A percentile compares a stretch with the other conserved stretches of the same genome.
These are phyloP conservation scores for Starmera amethionina DNA, from an alignment of 805 yeast genomes.

Conservation along the genomic window DNA sequence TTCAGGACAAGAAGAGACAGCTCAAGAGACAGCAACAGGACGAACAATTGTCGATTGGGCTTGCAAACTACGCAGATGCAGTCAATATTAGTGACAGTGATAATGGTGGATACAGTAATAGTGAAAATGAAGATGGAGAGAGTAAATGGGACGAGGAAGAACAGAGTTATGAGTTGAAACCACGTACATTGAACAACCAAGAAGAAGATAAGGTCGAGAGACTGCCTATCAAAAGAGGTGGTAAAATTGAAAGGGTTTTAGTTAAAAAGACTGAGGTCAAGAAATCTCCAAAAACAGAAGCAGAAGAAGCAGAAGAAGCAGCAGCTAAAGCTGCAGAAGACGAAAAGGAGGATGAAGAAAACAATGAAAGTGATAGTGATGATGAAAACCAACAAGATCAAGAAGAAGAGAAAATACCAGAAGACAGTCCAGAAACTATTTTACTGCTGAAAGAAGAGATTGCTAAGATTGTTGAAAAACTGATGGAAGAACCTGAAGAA, in stretches of 20 bases:
- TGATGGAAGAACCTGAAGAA: conserved; percentile 87
- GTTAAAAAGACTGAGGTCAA: conserved; percentile 15
- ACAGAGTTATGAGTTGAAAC: conserved; percentile 67
- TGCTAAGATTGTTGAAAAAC: conserved; percentile 66
- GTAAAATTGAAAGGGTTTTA: conserved; percentile 61
- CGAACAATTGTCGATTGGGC: conserved; percentile 12
- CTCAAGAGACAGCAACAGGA: conserved; percentile 16
- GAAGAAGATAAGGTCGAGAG: conserved; percentile 48
- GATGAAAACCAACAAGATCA: conserved; percentile 18
- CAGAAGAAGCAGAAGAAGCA: conserved; percentile 3
- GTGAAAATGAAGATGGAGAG: background rate
- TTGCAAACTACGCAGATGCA: conserved; percentile 12
- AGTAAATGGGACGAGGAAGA: conserved; percentile 57
- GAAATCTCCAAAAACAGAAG: conserved; percentile 4
- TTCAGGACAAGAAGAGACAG: conserved; percentile 22
- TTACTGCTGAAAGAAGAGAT: conserved; percentile 68
- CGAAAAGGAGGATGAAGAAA: conserved; percentile 11
- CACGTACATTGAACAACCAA: conserved; percentile 43
- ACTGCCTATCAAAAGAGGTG: conserved; percentile 74
- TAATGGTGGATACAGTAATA: background rate
- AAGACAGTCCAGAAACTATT: conserved; percentile 45
- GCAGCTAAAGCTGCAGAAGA: conserved; percentile 6
- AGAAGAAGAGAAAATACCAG: conserved; percentile 21
- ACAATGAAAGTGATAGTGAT: conserved; percentile 18
- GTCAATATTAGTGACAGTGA: background rate